These are phyloP conservation scores for Entonaema liquescens DNA, from an alignment of 495 filamentous ascomycete genomes.

Conservation along the genomic window DNA sequence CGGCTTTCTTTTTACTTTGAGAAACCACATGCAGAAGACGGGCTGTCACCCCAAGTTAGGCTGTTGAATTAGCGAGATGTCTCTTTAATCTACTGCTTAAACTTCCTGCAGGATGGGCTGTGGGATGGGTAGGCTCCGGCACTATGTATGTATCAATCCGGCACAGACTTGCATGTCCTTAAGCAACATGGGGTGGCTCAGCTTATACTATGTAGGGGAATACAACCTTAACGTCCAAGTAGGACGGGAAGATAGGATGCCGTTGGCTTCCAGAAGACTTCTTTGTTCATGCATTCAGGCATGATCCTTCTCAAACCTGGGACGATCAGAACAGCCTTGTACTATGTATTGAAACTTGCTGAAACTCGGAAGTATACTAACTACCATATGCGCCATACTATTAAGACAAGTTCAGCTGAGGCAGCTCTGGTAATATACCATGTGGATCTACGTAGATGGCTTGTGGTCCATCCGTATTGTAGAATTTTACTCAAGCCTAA, in stretches of 20 bases:
- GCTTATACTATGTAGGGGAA: constrained; percentile 6
- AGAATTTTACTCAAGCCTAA: background rate
- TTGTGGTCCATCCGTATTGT: background rate
- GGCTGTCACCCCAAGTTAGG: background rate
- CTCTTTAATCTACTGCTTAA: background rate
- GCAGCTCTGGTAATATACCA: constrained; percentile 17
- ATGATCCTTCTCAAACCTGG: constrained; percentile 25
- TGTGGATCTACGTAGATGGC: constrained; percentile 5
- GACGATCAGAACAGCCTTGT: constrained; percentile 10
- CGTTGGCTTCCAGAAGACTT: constrained; percentile 36
- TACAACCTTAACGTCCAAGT: background rate
- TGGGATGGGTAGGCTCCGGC: background rate
- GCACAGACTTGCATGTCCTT: constrained; percentile 9
- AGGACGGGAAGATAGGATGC: background rate
- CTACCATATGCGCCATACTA: background rate
- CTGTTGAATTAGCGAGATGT: background rate
- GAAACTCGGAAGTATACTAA: constrained; percentile 13
- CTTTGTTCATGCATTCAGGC: constrained; percentile 29
- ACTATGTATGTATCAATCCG: constrained; percentile 16
- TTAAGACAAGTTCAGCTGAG: constrained; percentile 23
- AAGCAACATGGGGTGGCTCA: constrained; percentile 7
- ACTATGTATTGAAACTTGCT: constrained; percentile 12
- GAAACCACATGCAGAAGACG: constrained; percentile 2
- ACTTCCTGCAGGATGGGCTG: constrained; percentile 4
- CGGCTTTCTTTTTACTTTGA: constrained; percentile 8